Percentiles rank a stretch among this genome's conserved stretches.
Evolutionary conservation across 768 basidiomycete genomes (phyloP).

Genomic region (Tulasnella sp.): DNA sequence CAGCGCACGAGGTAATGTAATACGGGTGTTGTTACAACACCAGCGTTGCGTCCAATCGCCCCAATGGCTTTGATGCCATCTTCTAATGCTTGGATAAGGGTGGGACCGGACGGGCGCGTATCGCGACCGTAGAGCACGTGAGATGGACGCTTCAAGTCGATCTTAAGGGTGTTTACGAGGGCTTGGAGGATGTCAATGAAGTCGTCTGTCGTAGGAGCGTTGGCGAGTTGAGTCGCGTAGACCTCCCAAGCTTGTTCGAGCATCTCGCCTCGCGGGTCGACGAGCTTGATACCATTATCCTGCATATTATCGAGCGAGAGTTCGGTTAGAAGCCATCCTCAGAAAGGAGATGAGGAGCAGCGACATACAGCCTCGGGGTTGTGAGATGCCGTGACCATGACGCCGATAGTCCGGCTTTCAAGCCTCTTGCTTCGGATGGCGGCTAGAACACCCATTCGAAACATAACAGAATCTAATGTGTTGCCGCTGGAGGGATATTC

Average conservation of each 20-base stretch:
- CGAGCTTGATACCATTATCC: constrained; percentile 99
- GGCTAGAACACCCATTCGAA: constrained; percentile 85
- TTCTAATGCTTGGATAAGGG: constrained; percentile 64
- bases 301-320: constrained; percentile 28
- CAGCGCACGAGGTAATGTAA: constrained; percentile 89
- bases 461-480: constrained; percentile 80
- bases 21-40: constrained; percentile 86
- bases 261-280: constrained; percentile 97
- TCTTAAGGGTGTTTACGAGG: constrained; percentile 53
- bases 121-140: constrained; percentile 86
- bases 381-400: constrained; percentile 99
- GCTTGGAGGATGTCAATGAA: constrained; percentile 54
- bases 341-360: neutral
- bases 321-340: neutral
- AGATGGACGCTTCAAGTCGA: constrained; percentile 70
- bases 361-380: constrained; percentile 81
- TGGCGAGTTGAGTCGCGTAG: constrained; percentile 79
- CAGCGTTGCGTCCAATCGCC: constrained; percentile 57
- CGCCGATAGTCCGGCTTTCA: constrained; percentile 86
- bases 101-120: constrained; percentile 78
- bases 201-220: constrained; percentile 63
- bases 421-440: constrained; percentile 82
- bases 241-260: constrained; percentile 85
- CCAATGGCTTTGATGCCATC: constrained; percentile 71
- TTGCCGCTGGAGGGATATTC: constrained; percentile 40